Evolutionary conservation across 306 rosid species (phyloP).

Genomic region (Acacia melanoxylon): DNA sequence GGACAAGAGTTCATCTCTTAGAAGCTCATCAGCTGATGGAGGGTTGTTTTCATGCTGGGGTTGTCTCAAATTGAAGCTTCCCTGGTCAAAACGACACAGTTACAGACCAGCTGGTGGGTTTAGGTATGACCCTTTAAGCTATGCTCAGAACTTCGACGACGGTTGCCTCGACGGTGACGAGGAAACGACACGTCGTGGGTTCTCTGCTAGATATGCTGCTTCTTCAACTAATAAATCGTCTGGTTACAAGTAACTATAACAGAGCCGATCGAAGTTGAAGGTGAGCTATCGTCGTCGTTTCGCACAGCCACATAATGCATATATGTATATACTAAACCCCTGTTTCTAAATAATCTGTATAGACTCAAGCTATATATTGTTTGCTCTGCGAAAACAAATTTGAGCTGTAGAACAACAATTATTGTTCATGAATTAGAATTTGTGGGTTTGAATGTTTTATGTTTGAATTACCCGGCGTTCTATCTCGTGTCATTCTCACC

Average conservation of each 20-base stretch:
- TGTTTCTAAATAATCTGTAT: not conserved
- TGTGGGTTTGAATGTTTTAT: not conserved
- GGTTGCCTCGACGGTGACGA: slow-evolving; percentile 53
- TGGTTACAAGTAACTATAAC: slow-evolving; percentile 29
- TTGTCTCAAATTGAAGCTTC: slow-evolving; percentile 68
- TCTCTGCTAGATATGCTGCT: slow-evolving; percentile 76
- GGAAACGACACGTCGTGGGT: slow-evolving; percentile 47
- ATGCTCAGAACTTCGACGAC: slow-evolving; percentile 81
- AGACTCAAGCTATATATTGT: not conserved
- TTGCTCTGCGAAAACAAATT: not conserved
- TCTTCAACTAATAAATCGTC: slow-evolving; percentile 42
- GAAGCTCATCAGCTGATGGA: slow-evolving; percentile 28
- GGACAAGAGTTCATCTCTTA: slow-evolving; percentile 51
- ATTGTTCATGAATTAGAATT: not conserved
- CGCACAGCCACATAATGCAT: not conserved
- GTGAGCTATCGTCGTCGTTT: not conserved
- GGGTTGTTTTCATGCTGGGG: slow-evolving; percentile 70
- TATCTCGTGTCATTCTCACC: not conserved
- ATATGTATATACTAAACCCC: not conserved
- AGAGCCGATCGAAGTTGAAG: not conserved
- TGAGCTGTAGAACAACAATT: not conserved
- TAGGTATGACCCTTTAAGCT: slow-evolving; percentile 74
- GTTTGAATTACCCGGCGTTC: not conserved
- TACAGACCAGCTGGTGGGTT: slow-evolving; percentile 41
- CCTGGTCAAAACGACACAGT: slow-evolving; percentile 39